Evolutionary conservation across 371 early-diverging fungal species (phyloP), one percentile per base, ranked within the genome.

Genomic region (Lichtheimia hyalospora): DNA sequence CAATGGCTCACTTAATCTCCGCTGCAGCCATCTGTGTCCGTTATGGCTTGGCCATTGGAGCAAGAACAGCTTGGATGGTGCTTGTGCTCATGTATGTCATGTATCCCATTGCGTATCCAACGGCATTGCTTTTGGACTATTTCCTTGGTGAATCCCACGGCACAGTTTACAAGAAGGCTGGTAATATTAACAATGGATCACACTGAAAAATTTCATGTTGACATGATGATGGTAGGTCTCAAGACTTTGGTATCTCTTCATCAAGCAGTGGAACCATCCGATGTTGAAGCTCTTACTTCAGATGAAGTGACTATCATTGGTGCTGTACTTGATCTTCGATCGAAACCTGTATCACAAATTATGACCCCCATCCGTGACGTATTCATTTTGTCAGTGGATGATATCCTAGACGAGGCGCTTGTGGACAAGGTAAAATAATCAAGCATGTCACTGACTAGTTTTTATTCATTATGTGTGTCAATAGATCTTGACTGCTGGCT

Each of bases 161-260:
- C 50, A 85, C 89, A 15, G 81, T 90, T 10, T 93, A 95, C 67
- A 80, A 89, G 39, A 83, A 89, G 52, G 89, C 89, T n/a, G 83
- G 85, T 82, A 74, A 34, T 58, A 61, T 61, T 54, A 50, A 39
- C 10, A 34, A 34, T 34, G 34, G 34, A 34, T 34, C 10, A 10
- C 10, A 34, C 10, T 34, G 34, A 8, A 34, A 34, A 34, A 2
- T 34, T 8, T 34, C 10, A 10, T 34, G 10, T 10, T 34, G 34
- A 34, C 34, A 8, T 34, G 34, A 8, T 10, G 27, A 8, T 34
- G 34, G 20, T 42, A 61, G 94, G 96, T 58, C 83, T 97, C 7
- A 96, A 94, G 67, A 92, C 95, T 28, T 81, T 98, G n/a, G 94
- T 98, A 1, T 84, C 90, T 1, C 70, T 96, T 28, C 95, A 96